Evolutionary conservation across 345 rosid genomes (phyloP).

Genomic region (Linum usitatissimum): DNA sequence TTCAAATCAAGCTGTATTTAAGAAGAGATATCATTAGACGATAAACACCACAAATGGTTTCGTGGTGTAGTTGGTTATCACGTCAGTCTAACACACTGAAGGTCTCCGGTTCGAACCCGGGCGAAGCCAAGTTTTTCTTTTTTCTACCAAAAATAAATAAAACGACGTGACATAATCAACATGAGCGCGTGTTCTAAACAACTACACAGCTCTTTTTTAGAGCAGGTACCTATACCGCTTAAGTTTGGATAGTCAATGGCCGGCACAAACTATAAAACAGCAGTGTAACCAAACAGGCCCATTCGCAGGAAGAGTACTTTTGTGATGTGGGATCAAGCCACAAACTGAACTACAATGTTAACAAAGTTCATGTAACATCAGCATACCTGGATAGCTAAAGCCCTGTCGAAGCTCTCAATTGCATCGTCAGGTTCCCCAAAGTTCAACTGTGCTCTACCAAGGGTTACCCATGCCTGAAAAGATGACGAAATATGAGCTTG

Average conservation of each 20-base stretch:
- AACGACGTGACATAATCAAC: background rate
- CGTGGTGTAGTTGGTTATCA: no score
- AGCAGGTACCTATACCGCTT: no score
- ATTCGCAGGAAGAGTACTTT: background rate
- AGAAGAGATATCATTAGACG: no score
- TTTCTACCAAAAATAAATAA: no score
- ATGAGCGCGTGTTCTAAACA: background rate
- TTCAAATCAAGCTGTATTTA: slow-evolving; percentile 37
- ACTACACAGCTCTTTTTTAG: background rate
- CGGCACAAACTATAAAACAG: no score
- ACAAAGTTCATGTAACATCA: background rate
- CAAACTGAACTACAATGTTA: background rate
- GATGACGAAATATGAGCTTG: slow-evolving; percentile 1
- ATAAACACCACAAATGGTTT: no score
- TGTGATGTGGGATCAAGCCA: background rate
- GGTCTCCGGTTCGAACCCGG: no score
- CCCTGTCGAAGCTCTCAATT: slow-evolving; percentile 56
- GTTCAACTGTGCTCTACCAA: slow-evolving; percentile 89
- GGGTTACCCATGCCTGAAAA: slow-evolving; percentile 79
- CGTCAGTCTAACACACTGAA: no score
- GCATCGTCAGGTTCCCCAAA: slow-evolving; percentile 88
- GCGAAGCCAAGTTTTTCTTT: no score
- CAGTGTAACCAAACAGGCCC: background rate
- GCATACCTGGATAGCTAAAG: slow-evolving; percentile 55
- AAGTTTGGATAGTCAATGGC: no score